A percentile compares a stretch with the other conserved stretches of the same genome.
Evolutionary conservation across 2,329 filamentous ascomycete species (phyloP).

Genomic region (Dactylellina sp.): DNA sequence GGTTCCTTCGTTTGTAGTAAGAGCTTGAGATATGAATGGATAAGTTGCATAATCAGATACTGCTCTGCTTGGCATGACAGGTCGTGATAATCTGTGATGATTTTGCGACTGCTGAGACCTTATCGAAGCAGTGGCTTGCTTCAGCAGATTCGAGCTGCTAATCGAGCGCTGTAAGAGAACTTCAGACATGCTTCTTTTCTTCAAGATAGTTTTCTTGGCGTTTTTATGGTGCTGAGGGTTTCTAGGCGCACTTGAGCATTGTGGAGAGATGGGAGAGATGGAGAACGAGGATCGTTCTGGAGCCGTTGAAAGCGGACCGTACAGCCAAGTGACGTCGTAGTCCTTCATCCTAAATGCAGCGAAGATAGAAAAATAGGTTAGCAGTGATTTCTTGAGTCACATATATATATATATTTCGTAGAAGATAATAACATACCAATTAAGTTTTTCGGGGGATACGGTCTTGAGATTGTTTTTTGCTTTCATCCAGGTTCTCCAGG

Average conservation of each 20-base stretch:
- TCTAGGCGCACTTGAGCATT: conserved; percentile 50
- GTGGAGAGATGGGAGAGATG: conserved; percentile 64
- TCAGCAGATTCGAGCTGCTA: conserved; percentile 86
- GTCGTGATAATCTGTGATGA: conserved; percentile 67
- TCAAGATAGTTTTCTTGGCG: conserved; percentile 88
- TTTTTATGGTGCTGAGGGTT: conserved; percentile 72
- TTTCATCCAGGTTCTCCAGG: conserved; percentile 97
- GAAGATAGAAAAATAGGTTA: conserved; percentile 20
- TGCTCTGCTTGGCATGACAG: conserved; percentile 72
- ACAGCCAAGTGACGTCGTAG: conserved; percentile 96
- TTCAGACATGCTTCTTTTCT: conserved; percentile 96
- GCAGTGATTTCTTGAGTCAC: background rate
- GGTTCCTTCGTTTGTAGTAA: conserved; percentile 71
- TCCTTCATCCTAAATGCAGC: conserved; percentile 83
- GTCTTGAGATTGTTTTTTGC: conserved; percentile 87
- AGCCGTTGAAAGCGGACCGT: conserved; percentile 87
- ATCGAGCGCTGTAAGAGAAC: conserved; percentile 90
- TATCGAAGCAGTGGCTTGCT: conserved; percentile 86
- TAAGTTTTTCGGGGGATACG: conserved; percentile 88
- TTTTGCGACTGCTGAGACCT: conserved; percentile 79
- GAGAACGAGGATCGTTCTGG: conserved; percentile 63
- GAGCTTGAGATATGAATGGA: conserved; percentile 72
- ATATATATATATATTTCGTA: conserved; percentile 2
- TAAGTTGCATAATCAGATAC: conserved; percentile 77
- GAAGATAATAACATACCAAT: conserved; percentile 76